phyloP scores from a whole-genome alignment of 139 green algal species.

The Bryopsis sp. region DNA sequence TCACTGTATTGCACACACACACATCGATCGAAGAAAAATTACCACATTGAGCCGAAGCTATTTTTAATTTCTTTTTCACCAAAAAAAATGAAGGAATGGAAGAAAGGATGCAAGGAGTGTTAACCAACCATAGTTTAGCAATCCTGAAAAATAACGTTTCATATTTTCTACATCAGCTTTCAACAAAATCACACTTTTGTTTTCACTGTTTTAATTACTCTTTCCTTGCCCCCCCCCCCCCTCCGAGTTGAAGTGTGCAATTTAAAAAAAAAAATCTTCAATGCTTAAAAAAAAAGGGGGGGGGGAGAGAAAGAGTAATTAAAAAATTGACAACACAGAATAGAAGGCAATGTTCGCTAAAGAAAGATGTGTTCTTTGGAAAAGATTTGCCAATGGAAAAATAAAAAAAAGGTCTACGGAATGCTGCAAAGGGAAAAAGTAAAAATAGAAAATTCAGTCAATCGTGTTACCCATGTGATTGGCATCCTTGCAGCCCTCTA shows the following conservation, averaged over 20 bases:
- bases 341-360: neutral
- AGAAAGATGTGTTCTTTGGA: neutral
- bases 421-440: neutral
- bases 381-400: neutral
- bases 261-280: too few relatives aligned
- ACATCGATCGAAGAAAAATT: neutral
- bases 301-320: too few relatives aligned
- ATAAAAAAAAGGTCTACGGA: neutral
- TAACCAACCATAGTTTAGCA: neutral
- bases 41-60: neutral
- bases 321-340: neutral
- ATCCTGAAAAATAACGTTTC: neutral
- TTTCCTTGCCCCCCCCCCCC: too few relatives aligned
- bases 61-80: neutral
- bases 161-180: neutral
- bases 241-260: too few relatives aligned
- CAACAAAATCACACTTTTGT: neutral
- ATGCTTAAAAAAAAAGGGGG: too few relatives aligned
- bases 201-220: too few relatives aligned
- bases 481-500: slow-evolving; percentile 19
- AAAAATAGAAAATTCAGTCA: neutral
- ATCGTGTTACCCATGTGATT: slow-evolving; percentile 11
- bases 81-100: neutral
- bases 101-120: neutral
- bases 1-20: slow-evolving; percentile 5